A percentile compares a stretch with the other conserved stretches of the same genome.
Evolutionary conservation across 2,329 filamentous ascomycete genomes (phyloP).

Genomic region (Fusarium sp.): DNA sequence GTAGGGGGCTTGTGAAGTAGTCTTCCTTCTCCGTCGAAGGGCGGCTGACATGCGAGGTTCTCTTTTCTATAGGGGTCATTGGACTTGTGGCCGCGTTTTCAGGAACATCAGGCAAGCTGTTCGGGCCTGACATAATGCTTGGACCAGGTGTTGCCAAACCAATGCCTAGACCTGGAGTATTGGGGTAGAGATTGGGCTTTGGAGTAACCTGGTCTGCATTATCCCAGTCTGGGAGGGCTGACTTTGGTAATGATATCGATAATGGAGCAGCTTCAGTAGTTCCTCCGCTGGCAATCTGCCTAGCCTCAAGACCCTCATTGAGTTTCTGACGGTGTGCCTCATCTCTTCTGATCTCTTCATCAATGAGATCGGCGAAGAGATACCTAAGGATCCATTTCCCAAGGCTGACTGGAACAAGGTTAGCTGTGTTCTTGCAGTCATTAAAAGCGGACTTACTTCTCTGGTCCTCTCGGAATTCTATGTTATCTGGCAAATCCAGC

Average conservation of each 20-base stretch:
- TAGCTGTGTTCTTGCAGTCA: conserved; percentile 24
- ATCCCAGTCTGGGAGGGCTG: conserved; percentile 49
- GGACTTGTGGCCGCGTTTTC: conserved; percentile 57
- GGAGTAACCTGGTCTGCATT: conserved; percentile 62
- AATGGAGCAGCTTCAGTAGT: conserved; percentile 65
- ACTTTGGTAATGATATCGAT: conserved; percentile 62
- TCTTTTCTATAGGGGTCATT: conserved; percentile 62
- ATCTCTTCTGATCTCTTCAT: conserved; percentile 89
- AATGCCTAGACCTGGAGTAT: conserved; percentile 81
- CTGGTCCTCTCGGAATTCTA: conserved; percentile 91
- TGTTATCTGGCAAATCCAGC: conserved; percentile 74
- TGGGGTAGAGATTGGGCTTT: conserved; percentile 71
- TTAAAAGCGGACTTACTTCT: conserved; percentile 70
- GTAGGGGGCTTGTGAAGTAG: conserved; percentile 77
- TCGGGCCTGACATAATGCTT: conserved; percentile 32
- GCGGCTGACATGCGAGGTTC: conserved; percentile 64
- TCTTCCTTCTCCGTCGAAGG: conserved; percentile 74
- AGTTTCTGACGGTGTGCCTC: conserved; percentile 75
- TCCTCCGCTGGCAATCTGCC: conserved; percentile 55
- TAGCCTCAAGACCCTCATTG: conserved; percentile 69
- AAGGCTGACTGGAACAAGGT: conserved; percentile 76
- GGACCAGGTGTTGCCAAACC: conserved; percentile 75
- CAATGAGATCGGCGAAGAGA: conserved; percentile 87
- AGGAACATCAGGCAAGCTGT: conserved; percentile 56
- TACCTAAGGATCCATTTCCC: conserved; percentile 97